Conservation (phyloP, 305 asterid genomes). For the Plantago coronopus region DNA sequence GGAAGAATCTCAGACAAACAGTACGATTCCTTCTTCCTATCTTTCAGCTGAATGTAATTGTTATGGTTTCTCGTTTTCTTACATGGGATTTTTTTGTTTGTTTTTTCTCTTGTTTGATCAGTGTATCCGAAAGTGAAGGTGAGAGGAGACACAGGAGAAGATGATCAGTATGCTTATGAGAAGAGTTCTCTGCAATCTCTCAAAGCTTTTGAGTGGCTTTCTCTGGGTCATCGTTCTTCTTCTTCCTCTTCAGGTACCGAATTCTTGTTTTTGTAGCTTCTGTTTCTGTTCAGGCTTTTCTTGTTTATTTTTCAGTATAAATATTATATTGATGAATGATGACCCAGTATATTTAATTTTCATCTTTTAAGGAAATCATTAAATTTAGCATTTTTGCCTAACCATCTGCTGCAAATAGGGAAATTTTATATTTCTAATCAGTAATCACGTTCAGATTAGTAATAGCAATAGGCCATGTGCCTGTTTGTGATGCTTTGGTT, state of each 20-base stretch:
- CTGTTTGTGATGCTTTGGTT: too few species aligned
- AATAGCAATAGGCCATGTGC: too few species aligned
- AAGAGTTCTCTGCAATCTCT: conserved; percentile 46
- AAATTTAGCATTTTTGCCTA: too few species aligned
- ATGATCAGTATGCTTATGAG: conserved; percentile 51
- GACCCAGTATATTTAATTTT: too few species aligned
- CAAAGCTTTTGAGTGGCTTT: conserved; percentile 59
- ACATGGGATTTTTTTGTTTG: conserved; percentile 26
- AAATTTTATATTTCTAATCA: too few species aligned
- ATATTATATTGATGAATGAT: too few species aligned
- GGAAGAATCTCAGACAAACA: conserved; percentile 27
- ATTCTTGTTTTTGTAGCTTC: background rate
- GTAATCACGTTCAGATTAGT: too few species aligned
- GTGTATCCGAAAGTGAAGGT: conserved; percentile 77
- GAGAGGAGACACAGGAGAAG: conserved; percentile 51
- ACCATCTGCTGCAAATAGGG: too few species aligned
- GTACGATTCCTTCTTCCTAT: conserved; percentile 19
- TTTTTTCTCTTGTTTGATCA: conserved; percentile 10
- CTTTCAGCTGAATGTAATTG: too few species aligned
- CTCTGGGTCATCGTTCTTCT: conserved; percentile 34
- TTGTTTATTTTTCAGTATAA: too few species aligned
- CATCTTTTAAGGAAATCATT: too few species aligned
- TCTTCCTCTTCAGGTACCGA: background rate
- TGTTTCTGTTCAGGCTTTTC: background rate
- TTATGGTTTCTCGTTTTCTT: conserved; percentile 12